Percentiles rank a stretch among this genome's conserved stretches.
These are phyloP conservation scores for Taxillus chinensis DNA, from an alignment of 164 flowering plant species.

Conservation along the genomic window DNA sequence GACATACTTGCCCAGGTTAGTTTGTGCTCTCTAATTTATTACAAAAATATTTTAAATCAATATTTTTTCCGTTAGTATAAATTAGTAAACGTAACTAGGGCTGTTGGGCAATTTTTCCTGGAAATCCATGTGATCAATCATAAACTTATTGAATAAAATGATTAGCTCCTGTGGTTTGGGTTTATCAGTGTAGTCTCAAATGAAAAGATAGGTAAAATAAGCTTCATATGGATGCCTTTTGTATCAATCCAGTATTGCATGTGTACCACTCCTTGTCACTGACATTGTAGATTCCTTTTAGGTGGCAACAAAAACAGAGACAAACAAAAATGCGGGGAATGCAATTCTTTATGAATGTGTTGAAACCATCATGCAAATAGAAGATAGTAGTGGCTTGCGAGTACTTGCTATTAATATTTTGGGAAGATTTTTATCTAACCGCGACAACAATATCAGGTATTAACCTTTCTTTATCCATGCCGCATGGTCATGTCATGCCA, in stretches of 20 bases:
- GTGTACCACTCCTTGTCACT: no score
- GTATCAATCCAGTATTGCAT: no score
- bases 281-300: conserved; percentile 8
- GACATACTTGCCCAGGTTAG: conserved; percentile 99
- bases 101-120: background rate
- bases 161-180: no score
- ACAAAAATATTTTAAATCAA: background rate
- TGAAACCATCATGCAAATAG: conserved; percentile 89
- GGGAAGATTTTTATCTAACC: conserved; percentile 97
- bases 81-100: no score
- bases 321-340: conserved; percentile 97
- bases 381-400: conserved; percentile 94
- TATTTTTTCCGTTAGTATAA: background rate
- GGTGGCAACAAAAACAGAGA: conserved; percentile 98
- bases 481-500: background rate
- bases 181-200: no score
- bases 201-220: no score
- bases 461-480: background rate
- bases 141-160: background rate
- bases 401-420: conserved; percentile 97
- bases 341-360: conserved; percentile 98
- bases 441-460: conserved; percentile 98
- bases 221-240: no score
- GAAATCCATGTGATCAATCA: background rate
- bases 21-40: conserved; percentile 7